Evolutionary conservation across 169 alveolate genomes (phyloP).

Genomic region (Plasmodium adleri): DNA sequence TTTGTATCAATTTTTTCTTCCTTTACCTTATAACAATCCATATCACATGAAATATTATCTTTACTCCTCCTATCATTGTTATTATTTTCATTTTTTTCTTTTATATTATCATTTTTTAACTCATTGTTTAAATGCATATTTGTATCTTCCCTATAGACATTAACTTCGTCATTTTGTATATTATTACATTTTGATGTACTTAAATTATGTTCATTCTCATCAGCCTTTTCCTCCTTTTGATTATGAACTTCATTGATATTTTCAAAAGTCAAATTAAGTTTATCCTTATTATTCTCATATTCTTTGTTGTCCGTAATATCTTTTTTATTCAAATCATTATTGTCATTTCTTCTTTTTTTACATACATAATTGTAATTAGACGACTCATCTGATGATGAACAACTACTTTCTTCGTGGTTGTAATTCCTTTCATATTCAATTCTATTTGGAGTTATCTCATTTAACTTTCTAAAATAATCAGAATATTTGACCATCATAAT

Average conservation of each 20-base stretch:
- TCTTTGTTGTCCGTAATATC: not conserved
- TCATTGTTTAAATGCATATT: not conserved
- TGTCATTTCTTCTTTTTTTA: not conserved
- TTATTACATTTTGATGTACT: too few relatives aligned
- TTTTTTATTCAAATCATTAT: not conserved
- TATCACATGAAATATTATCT: not conserved
- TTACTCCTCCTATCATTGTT: not conserved
- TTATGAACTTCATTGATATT: not conserved
- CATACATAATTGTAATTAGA: not conserved
- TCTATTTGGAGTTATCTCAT: constrained; percentile 4
- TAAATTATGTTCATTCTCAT: not conserved
- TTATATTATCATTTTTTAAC: constrained; percentile 5
- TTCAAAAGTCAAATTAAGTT: not conserved
- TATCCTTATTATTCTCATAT: not conserved
- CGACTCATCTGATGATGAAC: not conserved
- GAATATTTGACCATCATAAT: constrained; percentile 20
- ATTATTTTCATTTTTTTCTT: constrained; percentile 5
- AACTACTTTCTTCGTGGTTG: not conserved
- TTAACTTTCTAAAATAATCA: constrained; percentile 26
- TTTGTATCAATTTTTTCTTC: not conserved
- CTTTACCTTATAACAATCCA: not conserved
- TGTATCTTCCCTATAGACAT: too few relatives aligned
- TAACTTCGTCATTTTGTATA: not conserved
- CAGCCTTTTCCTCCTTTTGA: not conserved
- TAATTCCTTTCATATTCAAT: not conserved